A percentile compares a stretch with the other conserved stretches of the same genome.
These are phyloP conservation scores for Wickerhamomyces chambardii DNA, from an alignment of 805 yeast species.

Conservation along the genomic window DNA sequence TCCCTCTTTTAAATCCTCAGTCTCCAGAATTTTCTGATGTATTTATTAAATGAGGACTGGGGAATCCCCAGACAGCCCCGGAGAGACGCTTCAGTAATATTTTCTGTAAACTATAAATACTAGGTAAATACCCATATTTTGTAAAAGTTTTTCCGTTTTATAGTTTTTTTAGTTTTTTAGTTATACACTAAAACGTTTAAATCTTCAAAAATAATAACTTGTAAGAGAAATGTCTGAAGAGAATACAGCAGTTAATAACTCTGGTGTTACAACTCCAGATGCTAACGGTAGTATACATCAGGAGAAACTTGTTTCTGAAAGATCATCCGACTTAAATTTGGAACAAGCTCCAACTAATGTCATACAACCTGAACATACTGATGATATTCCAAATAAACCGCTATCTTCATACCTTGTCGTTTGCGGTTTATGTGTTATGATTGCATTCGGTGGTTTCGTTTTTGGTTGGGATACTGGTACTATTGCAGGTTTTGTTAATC, in stretches of 20 bases:
- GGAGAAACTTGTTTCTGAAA: neutral
- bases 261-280: constrained; percentile 1
- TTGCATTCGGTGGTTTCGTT: constrained; percentile 72
- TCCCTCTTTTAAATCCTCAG: too few relatives aligned
- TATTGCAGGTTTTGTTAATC: constrained; percentile 61
- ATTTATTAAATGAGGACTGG: too few relatives aligned
- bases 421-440: constrained; percentile 25
- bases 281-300: neutral
- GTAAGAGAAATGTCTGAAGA: neutral
- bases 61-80: too few relatives aligned
- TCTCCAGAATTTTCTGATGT: too few relatives aligned
- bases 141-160: too few relatives aligned
- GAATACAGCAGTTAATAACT: neutral
- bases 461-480: constrained; percentile 83
- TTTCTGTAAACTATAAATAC: too few relatives aligned
- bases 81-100: too few relatives aligned
- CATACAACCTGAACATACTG: neutral
- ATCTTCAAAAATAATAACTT: neutral
- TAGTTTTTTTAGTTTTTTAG: too few relatives aligned
- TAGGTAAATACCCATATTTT: too few relatives aligned
- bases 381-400: constrained; percentile 22
- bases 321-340: neutral
- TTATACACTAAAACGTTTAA: too few relatives aligned
- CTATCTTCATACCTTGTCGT: constrained; percentile 20
- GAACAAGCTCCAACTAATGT: constrained; percentile 4